Base-by-base conservation (phyloP, 2,329 filamentous ascomycete genomes). In the Fusarium heterosporum region DNA sequence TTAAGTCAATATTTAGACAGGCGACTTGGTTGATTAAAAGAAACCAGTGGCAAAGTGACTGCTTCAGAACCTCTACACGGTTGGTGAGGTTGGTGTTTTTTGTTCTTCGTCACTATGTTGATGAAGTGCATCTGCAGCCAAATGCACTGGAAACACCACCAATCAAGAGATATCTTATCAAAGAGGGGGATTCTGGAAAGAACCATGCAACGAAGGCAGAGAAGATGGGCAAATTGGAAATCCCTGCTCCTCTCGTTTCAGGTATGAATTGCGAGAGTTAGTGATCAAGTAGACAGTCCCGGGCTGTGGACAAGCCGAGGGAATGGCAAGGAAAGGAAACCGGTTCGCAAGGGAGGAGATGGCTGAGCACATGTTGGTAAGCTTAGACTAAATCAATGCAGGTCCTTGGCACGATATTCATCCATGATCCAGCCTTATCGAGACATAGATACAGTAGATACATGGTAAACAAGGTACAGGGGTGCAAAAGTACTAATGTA, bases 201-300 rank as follows among this genome's bases (percentile, higher is more conserved):
- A 40, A 49, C 32, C 14, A 34, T 34, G 32, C 40, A 32, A 36
- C 50, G 17, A 52, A 43, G 46, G 39, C 45, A 34, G 38, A 32
- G 40, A 52, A 46, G 47, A 22, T 6, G 22, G 45, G 48, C 53
- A 57, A 61, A 29, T 39, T 34, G 36, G 28, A 54, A 65, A 46
- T 50, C 40, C 51, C 70, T 61, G 55, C 55, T 55, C 47, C 48
- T 64, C 65, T 57, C 55, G 71, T 73, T 73, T 73, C 71, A 73
- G 70, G 71, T 68, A 49, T 50, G 45, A 58, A 22, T 62, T 61
- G 55, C 61, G 46, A 65, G 46, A 55, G 53, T 47, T 55, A 43
- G n/a, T 22, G n/a, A 50, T 29, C 49, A 41, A 49, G 19, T 42
- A 34, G 34, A 53, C 41, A 58, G 52, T 50, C 47, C 49, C 68